phyloP scores from a whole-genome alignment of 2,329 filamentous ascomycete species.

The Hypoxylon sp. region DNA sequence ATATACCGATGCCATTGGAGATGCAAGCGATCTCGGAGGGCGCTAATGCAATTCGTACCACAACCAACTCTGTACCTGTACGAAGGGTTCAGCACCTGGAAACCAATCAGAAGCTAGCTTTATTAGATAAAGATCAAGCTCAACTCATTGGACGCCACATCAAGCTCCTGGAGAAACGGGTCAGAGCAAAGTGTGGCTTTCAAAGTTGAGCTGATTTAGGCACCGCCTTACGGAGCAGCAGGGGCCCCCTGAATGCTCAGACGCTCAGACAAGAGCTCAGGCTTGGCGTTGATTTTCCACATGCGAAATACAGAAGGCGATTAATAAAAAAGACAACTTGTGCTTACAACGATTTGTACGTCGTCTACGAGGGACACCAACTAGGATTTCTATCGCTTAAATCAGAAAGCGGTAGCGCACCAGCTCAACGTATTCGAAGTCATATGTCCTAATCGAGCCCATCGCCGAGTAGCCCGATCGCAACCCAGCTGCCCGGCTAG shows the following conservation, averaged over 20 bases:
- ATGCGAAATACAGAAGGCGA: conserved; percentile 20
- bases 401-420: background rate
- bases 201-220: background rate
- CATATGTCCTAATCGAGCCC: conserved; percentile 4
- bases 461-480: conserved; percentile 23
- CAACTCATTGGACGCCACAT: conserved; percentile 1
- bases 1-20: conserved; percentile 21
- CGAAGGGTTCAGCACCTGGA: background rate
- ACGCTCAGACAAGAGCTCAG: conserved; percentile 20
- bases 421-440: background rate
- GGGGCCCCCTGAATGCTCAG: conserved; percentile 26
- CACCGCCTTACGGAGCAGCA: conserved; percentile 20
- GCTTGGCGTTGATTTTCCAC: conserved; percentile 34
- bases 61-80: conserved; percentile 6
- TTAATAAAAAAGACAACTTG: conserved; percentile 17
- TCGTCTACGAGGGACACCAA: conserved; percentile 22
- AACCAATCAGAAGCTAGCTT: conserved; percentile 23
- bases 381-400: background rate
- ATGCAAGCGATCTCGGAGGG: conserved; percentile 44
- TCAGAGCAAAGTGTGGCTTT: background rate
- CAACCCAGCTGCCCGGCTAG: conserved; percentile 14
- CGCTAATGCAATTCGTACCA: conserved; percentile 21
- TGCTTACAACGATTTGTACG: conserved; percentile 20
- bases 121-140: background rate
- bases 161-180: background rate